Evolutionary conservation across 352 stramenopile species (phyloP).

Genomic region (Thalassiosira sp.): DNA sequence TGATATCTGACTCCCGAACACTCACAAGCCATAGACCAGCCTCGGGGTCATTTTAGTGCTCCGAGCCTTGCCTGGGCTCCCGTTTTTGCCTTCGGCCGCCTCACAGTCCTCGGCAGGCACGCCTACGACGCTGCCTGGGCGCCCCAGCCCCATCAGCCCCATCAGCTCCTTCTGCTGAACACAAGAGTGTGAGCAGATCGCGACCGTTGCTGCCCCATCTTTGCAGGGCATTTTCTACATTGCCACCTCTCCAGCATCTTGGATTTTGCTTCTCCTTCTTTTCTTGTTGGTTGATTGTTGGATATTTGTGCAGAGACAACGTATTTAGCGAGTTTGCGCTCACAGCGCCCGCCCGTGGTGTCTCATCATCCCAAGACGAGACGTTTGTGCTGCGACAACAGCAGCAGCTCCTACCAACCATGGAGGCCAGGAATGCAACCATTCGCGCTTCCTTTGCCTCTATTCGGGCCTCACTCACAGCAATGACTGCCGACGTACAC

Average conservation of each 20-base stretch:
- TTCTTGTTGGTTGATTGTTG: background rate
- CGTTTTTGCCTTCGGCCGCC: background rate
- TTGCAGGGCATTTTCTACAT: background rate
- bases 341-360: background rate
- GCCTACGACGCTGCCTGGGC: background rate
- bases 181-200: background rate
- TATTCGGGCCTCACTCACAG: background rate
- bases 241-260: background rate
- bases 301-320: background rate
- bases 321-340: background rate
- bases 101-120: background rate
- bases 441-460: background rate
- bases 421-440: background rate
- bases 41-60: background rate
- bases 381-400: background rate
- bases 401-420: background rate
- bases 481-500: too few relatives aligned
- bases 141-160: background rate
- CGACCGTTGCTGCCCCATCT: background rate
- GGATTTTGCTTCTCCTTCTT: background rate
- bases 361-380: background rate
- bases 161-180: background rate
- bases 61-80: background rate
- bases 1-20: background rate
- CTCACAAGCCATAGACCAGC: background rate